Evolutionary conservation across 2,329 filamentous ascomycete species (phyloP), one percentile per base, ranked within the genome.

Genomic region (Ophioceras dolichostomum): DNA sequence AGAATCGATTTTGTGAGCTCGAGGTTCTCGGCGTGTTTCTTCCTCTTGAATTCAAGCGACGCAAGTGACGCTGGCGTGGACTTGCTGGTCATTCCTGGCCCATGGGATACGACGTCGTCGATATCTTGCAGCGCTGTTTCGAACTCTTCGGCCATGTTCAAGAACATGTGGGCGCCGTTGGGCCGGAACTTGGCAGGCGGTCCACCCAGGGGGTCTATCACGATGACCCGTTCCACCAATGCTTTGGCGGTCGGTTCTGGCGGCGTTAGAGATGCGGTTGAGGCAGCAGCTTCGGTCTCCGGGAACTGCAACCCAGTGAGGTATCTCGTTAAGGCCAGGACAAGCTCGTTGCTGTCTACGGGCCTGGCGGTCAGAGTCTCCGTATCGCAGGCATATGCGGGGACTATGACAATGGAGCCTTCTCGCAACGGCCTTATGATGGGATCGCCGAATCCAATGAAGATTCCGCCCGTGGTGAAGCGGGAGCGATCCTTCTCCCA

Each of bases 121-220:
- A 94, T 64, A 46, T 86, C 73, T 13, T 69, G 58, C 42, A 74
- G 67, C 34, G 94, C 79, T 19, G 71, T 62, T 2, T 73, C 64
- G 46, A 83, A 94, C 53, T 98, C 89, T 52, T 96, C 87, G 52
- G 93, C 83, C 39, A 98, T 69, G 49, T 98, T 98, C 52, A 98
- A 74, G 52, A 95, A 96, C 7, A 91, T 74, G 53, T 91, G 82
- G 2, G 82, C 72, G 36, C 69, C 73, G 57, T 81, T 61, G 32
- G 70, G 62, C 45, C 71, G 56, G 54, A 73, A 60, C 50, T 68
- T 60, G 41, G 84, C 67, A 0, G 91, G 91, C 32, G 88, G 86
- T 0, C 87, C 89, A 3, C 91, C 91, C 0, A 87, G 61, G 1
- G 84, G 79, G 55, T 98, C 91, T 6, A 98, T 68, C 20, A 98